Base-by-base conservation (phyloP, 2,329 filamentous ascomycete species). In the Whalleya microplaca region DNA sequence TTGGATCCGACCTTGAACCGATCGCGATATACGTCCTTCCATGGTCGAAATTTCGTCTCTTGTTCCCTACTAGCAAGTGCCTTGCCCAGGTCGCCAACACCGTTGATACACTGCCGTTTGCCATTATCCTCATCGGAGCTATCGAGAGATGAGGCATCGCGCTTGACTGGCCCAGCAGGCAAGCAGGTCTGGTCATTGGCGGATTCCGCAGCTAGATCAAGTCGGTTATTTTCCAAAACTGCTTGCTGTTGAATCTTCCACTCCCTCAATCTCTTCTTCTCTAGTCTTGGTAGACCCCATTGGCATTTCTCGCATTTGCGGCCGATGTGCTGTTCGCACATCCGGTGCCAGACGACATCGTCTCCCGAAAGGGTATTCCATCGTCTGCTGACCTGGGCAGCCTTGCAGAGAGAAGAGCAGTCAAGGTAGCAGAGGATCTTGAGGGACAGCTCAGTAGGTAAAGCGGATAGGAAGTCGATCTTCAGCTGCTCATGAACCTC, bases 11-110 rank as follows among this genome's bases (percentile, higher is more conserved):
- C 92, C 72, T 94, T 95, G 80, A 94, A 98, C 16, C 91, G 86
- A 72, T 97, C 94, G 62, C 92, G 90, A 78, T 99, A 99, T 1
- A 99, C 91, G 59, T 96, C 92, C 74, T 99, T 99, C 95, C 95
- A 99, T 0, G 89, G 92, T 27, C 92, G 77, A 48, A 81, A 82
- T 60, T 79, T 81, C 21, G 78, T 80, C 56, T 80, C 77, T 3
- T 73, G 68, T 53, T 75, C 74, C 19, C 72, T 57, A 41, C 64
- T 48, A 12, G 40, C 45, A 1, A 27, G 54, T 21, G 43, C 27
- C 55, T 54, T 48, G 29, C 48, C 59, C 42, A 45, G 62, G 58
- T 56, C 64, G 58, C 52, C 52, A 21, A 61, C 57, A 20, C 64
- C 58, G n/a, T 65, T 65, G 21, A 71, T 48, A 41, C 75, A 72